Base-by-base conservation (phyloP, 352 stramenopile species). In the Phytophthora lateralis region DNA sequence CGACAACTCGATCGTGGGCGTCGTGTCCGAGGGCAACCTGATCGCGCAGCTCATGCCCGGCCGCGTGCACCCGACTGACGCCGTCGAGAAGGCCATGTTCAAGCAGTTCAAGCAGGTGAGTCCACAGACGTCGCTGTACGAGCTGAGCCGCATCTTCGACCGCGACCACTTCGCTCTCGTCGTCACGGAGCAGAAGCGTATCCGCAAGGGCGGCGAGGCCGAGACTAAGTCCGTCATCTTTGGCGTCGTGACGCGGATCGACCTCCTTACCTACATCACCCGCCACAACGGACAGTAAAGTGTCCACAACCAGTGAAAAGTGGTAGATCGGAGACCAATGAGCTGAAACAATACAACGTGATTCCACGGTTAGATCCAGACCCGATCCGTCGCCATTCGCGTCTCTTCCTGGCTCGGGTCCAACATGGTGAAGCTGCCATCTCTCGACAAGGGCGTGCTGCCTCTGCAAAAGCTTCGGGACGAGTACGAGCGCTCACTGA, bases 11-110 rank as follows among this genome's bases (percentile, higher is more conserved):
- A 93, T 99, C 38, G 76, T 98, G 45, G 96, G 96, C 12, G 96
- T 99, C 30, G 95, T 99, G 9, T 98, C 96, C 14, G 93, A 98
- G 63, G 96, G 96, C 37, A 98, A 99, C 76, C 85, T 99, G 55
- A 98, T 92, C 20, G 89, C 83, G 15, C 82, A 90, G 76, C 76
- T 99, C 5, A 90, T 98, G 63, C 85, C 81, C 18, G 91, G 93
- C 41, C 82, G 91, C 57, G 87, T 97, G 11, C 74, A 85, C 51
- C 83, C 90, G 12, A 93, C 94, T 35, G 83, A 97, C 55, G 68
- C 76, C 6, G 91, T 98, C 9, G 73, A 83, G 52, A 92, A 97
- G 65, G 94, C 93, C 56, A 97, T 99, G 78, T 99, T 98, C 82
- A 97, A 96, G 62, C 95, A 96, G 61, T 99, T 99, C 80, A 93